phyloP scores from a whole-genome alignment of 1,284 basidiomycete genomes.

The Cryptococcus sp. region DNA sequence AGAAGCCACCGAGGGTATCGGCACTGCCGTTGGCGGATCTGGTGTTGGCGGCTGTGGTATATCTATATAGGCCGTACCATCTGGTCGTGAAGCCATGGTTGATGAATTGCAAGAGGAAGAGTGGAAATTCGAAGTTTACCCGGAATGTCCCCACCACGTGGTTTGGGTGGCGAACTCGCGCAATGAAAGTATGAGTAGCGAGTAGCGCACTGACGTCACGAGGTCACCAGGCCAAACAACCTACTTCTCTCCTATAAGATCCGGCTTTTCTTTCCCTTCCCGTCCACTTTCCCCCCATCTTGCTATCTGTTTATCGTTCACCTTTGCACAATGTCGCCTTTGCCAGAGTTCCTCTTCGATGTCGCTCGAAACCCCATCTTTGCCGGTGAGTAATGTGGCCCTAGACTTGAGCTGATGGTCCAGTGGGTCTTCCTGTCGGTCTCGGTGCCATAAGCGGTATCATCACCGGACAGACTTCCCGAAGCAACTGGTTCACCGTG shows the following conservation, averaged over 20 bases:
- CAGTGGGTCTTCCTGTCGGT: constrained; percentile 57
- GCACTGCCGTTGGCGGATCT: no score
- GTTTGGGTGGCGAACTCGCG: no score
- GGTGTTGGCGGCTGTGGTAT: no score
- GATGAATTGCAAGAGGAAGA: no score
- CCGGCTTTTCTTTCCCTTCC: neutral
- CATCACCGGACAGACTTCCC: constrained; percentile 46
- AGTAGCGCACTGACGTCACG: no score
- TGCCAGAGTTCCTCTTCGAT: constrained; percentile 52
- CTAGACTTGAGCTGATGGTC: neutral
- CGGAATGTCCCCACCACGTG: no score
- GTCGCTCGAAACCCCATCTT: constrained; percentile 57
- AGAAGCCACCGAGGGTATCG: neutral
- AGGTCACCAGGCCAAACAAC: no score
- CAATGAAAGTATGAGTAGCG: no score
- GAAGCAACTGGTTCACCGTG: constrained; percentile 60
- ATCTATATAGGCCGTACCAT: neutral
- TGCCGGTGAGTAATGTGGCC: constrained; percentile 43
- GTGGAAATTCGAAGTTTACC: no score
- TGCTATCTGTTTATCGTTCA: neutral
- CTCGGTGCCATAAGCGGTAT: constrained; percentile 56
- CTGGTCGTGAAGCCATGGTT: no score
- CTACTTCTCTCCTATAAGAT: no score
- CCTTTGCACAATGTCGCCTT: constrained; percentile 35
- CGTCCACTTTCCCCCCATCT: neutral